phyloP scores from a whole-genome alignment of 2,329 filamentous ascomycete genomes.

The Capronia epimyces region DNA sequence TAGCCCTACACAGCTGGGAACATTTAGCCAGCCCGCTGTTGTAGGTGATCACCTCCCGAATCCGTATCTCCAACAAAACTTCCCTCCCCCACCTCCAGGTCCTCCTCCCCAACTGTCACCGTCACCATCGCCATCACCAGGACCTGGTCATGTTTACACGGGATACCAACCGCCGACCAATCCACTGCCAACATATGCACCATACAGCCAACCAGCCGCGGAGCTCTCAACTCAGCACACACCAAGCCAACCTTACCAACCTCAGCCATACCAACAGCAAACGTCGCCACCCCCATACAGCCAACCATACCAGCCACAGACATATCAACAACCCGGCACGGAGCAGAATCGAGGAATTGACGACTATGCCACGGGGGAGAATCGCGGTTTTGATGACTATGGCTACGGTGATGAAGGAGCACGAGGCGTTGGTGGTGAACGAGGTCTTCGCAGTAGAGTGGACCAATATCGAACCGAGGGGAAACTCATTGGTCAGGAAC shows the following conservation, averaged over 20 bases:
- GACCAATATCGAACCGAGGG: slow-evolving; percentile 31
- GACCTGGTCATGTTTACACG: slow-evolving; percentile 6
- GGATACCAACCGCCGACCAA: slow-evolving; percentile 11
- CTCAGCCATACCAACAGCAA: slow-evolving; percentile 17
- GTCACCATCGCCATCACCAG: slow-evolving; percentile 3
- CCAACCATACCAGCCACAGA: slow-evolving; percentile 22
- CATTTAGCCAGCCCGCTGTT: background rate
- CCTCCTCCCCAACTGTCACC: slow-evolving; percentile 15
- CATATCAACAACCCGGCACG: slow-evolving; percentile 15
- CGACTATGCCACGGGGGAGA: slow-evolving; percentile 15
- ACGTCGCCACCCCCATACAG: slow-evolving; percentile 6
- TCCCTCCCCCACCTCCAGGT: slow-evolving; percentile 22
- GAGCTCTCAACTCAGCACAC: slow-evolving; percentile 19
- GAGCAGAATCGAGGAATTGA: slow-evolving; percentile 23
- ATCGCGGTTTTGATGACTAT: slow-evolving; percentile 31
- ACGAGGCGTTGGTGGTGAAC: slow-evolving; percentile 25
- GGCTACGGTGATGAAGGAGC: slow-evolving; percentile 37
- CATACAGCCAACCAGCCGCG: slow-evolving; percentile 16
- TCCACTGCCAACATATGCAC: slow-evolving; percentile 11
- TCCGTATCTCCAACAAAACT: slow-evolving; percentile 13
- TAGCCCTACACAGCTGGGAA: slow-evolving; percentile 3
- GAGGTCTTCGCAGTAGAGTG: slow-evolving; percentile 33
- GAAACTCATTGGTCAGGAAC: slow-evolving; percentile 33
- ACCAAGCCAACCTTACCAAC: slow-evolving; percentile 21
- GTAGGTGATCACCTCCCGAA: background rate